These are phyloP conservation scores for Blastobotrys raffinosifermentans DNA, from an alignment of 1,139 yeast species.

Conservation along the genomic window DNA sequence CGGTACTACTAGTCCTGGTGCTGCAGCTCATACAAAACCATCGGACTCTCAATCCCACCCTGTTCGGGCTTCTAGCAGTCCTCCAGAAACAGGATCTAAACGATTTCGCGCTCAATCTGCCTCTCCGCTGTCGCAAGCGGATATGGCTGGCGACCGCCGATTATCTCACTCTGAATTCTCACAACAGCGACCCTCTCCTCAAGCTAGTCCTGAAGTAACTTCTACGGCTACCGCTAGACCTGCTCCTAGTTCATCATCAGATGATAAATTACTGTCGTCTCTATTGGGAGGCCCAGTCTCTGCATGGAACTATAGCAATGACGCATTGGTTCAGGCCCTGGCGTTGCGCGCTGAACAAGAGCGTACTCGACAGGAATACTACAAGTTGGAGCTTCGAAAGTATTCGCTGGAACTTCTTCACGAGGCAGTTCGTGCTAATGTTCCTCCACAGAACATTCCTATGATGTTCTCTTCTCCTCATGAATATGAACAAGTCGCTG, in stretches of 20 bases:
- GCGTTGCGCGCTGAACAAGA: conserved; percentile 71
- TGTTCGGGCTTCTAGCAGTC: no score
- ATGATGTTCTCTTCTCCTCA: conserved; percentile 40
- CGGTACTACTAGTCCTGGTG: conserved; percentile 9
- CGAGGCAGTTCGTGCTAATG: conserved; percentile 54
- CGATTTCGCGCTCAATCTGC: neutral
- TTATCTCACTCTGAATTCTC: neutral
- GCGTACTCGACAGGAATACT: conserved; percentile 74
- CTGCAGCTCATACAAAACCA: no score
- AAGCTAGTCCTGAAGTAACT: no score
- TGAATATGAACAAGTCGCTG: conserved; percentile 5
- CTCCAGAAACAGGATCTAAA: neutral
- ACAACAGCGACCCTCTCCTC: conserved; percentile 1
- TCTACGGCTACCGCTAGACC: no score
- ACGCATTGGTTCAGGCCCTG: conserved; percentile 57
- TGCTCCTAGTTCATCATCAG: neutral
- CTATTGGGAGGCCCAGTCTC: neutral
- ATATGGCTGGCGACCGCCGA: neutral
- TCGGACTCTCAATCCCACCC: no score
- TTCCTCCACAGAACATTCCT: conserved; percentile 69
- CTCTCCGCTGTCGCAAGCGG: neutral
- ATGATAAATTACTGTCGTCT: neutral
- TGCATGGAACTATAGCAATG: conserved; percentile 56
- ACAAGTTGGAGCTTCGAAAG: conserved; percentile 57
- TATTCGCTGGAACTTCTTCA: conserved; percentile 57